Base-by-base conservation (phyloP, 176 grass and related monocot species). In the Carex pumila region DNA sequence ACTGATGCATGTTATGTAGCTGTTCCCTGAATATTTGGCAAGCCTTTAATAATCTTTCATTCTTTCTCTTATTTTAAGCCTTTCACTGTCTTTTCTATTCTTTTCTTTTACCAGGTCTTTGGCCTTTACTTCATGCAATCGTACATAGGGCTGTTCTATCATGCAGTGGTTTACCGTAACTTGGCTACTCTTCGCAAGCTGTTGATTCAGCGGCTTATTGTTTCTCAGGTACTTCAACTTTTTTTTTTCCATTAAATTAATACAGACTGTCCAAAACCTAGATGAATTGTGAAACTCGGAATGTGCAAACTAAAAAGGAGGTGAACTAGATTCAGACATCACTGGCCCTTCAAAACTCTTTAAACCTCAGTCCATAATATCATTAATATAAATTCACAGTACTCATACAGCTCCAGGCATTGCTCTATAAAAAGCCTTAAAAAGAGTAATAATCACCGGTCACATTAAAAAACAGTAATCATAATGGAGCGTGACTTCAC, bases 71-170 rank as follows among this genome's bases (percentile, higher is more conserved):
- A 76, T 54, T 30, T 76, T 29, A 82, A 84, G 61, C 30, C 12
- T 49, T 75, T 83, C 62, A 7, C 32, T 81, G 50, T 79, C 15
- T 69, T 55, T 3, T 17, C 2, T 71, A 18, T 34, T 17, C 14
- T 17, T 77, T 53, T 53, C 50, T 55, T 31, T 17, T 56, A 32
- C 7, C 88, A 99, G 93, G 93, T 95, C 17, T 99, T 99, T 79
- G 96, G 93, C 18, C 96, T 99, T 86, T 99, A 99, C 80, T 99
- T 99, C 66, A 87, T 95, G 96, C 96, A 95, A 59, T 99, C 96
- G 85, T 99, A 99, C 89, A 99, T 99, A 86, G 96, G 96, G 19
- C 49, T 99, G 41, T 99, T 99, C 87, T 99, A 99, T 74, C 96
- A 99, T 81, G 93, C 91, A 64, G 87, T 91, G 41, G 83, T 89